Base-by-base conservation (phyloP, 2,329 filamentous ascomycete species). In the Epichloe hybrida region DNA sequence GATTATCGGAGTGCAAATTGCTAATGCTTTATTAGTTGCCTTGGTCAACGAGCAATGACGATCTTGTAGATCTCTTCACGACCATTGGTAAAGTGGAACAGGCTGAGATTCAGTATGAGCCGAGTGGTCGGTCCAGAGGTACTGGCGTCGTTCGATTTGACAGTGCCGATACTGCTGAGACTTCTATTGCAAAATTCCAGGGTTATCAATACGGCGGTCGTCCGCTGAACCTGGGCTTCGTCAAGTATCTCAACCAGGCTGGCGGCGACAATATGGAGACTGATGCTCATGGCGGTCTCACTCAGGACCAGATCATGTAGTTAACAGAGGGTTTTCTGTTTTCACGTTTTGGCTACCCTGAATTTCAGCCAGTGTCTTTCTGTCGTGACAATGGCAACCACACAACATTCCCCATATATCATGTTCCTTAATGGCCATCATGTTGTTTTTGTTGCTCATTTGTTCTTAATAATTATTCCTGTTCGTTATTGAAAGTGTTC, bases 251-350 rank as follows among this genome's bases (percentile, higher is more conserved):
- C 57, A 91, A 84, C 64, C 74, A 79, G 49, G 76, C 80, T 40
- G 75, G 75, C 47, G 72, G 70, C 55, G 84, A 90, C 56, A 77
- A 74, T 59, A 95, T 96, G 88, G 90, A 96, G 58, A 87, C 83
- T 36, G 82, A 88, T 55, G 80, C 86, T 56, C 77, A 79, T 51
- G 80, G 75, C 48, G 85, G 84, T 54, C 71, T 95, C 64, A 95
- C 89, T n/a, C 93, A 97, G 70, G 91, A 97, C 65, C 90, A 97
- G 74, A 96, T 97, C 70, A 95, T 97, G 90, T 97, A 72, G 50
- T 42, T 6, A 27, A 12, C 6, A n/a, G 23, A 7, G 39, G 36
- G 20, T 39, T 7, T 34, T 17, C 11, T 48, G 21, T 40, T 48
- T 21, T 21, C 21, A n/a, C 4, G 11, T n/a, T 9, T 38, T 34